Percentiles rank a stretch among this genome's conserved stretches.
Evolutionary conservation across 805 yeast species (phyloP).

Genomic region (Lipomyces japonicus): DNA sequence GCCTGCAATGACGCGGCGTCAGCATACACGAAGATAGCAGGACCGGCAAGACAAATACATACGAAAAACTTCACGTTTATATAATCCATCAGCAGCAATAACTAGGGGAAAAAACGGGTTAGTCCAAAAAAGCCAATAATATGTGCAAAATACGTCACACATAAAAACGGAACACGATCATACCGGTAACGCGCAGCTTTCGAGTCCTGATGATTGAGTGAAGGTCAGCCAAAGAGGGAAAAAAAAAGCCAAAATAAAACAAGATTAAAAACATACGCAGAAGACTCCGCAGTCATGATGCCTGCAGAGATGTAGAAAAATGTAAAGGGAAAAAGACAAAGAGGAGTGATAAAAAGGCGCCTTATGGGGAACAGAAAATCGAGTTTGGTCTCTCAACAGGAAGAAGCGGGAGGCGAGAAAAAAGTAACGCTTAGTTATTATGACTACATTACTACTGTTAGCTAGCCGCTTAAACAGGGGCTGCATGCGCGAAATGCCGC

Average conservation of each 20-base stretch:
- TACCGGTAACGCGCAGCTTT: slow-evolving; percentile 27
- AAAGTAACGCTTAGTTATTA: no score
- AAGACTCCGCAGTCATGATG: slow-evolving; percentile 9
- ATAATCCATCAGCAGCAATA: slow-evolving; percentile 93
- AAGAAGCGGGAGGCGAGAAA: neutral
- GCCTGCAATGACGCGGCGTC: slow-evolving; percentile 50
- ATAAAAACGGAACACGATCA: neutral
- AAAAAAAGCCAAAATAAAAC: neutral
- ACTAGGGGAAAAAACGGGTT: slow-evolving; percentile 36
- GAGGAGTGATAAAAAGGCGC: neutral
- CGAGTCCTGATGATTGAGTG: slow-evolving; percentile 12
- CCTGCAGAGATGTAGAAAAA: no score
- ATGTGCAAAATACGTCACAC: neutral
- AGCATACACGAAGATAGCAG: slow-evolving; percentile 44
- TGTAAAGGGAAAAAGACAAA: neutral
- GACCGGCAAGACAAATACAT: slow-evolving; percentile 31
- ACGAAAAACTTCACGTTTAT: slow-evolving; percentile 89
- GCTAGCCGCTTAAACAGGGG: no score
- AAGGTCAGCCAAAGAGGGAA: neutral
- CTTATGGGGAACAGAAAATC: neutral
- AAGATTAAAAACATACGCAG: neutral
- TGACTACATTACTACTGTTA: no score
- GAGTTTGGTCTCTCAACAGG: neutral
- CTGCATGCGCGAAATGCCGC: no score
- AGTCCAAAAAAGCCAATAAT: neutral